These are phyloP conservation scores for Pleomassaria siparia DNA, from an alignment of 2,329 filamentous ascomycete species.

Conservation along the genomic window DNA sequence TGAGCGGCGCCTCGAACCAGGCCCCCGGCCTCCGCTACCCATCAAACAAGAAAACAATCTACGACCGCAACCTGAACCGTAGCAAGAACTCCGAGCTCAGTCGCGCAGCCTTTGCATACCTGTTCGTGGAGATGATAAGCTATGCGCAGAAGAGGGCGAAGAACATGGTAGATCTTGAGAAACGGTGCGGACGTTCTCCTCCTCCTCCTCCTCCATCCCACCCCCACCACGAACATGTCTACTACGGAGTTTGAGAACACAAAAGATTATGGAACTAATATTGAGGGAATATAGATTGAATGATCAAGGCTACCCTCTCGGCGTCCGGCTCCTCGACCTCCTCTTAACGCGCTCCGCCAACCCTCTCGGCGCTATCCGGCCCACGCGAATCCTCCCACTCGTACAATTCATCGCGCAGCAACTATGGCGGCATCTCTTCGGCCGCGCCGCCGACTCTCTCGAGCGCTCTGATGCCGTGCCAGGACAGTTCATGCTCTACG, in stretches of 20 bases:
- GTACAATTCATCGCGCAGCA: constrained; percentile 94
- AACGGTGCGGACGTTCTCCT: constrained; percentile 61
- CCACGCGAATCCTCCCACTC: constrained; percentile 84
- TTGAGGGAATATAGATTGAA: constrained; percentile 67
- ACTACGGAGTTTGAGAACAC: too few species aligned
- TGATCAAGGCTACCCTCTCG: constrained; percentile 88
- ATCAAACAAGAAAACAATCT: constrained; percentile 94
- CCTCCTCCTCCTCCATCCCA: not conserved
- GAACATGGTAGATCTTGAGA: constrained; percentile 91
- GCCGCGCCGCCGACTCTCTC: constrained; percentile 84
- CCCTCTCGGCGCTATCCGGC: constrained; percentile 58
- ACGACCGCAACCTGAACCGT: constrained; percentile 91
- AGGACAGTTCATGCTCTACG: constrained; percentile 98
- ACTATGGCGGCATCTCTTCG: constrained; percentile 90
- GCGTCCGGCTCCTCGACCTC: constrained; percentile 91
- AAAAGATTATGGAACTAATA: not conserved
- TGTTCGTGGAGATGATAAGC: constrained; percentile 94
- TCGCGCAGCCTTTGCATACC: constrained; percentile 90
- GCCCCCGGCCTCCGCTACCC: constrained; percentile 74
- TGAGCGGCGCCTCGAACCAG: constrained; percentile 7
- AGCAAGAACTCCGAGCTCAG: constrained; percentile 86
- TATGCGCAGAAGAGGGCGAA: constrained; percentile 91
- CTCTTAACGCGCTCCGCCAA: constrained; percentile 70
- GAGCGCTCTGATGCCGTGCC: constrained; percentile 85
- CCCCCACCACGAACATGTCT: not conserved